Conservation (phyloP, 805 yeast species). For the Metschnikowia aberdeeniae region DNA sequence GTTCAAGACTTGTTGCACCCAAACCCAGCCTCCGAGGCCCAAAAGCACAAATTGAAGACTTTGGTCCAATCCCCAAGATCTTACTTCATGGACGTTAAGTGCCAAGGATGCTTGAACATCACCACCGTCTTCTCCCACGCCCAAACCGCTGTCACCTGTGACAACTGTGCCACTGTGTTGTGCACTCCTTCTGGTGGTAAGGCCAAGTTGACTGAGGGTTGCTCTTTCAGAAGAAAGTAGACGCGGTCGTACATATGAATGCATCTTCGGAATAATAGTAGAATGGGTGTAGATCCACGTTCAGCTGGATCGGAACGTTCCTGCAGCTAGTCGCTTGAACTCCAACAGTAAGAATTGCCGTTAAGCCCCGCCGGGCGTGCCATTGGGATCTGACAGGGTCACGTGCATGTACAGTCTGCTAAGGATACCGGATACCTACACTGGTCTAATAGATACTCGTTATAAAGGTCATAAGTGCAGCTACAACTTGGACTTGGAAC, state of each 20-base stretch:
- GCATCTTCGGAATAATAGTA: no score
- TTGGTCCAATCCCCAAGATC: conserved; percentile 41
- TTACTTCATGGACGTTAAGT: conserved; percentile 41
- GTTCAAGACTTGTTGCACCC: conserved; percentile 44
- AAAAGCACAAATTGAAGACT: conserved; percentile 36
- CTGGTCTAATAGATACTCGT: no score
- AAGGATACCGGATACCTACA: no score
- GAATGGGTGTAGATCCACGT: no score
- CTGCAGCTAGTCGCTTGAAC: no score
- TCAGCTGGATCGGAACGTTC: no score
- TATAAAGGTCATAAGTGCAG: neutral
- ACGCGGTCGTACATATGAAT: conserved; percentile 3
- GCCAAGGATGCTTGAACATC: conserved; percentile 41
- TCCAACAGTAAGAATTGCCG: no score
- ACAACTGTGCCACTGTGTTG: conserved; percentile 37
- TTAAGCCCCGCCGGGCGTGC: no score
- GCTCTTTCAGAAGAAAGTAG: conserved; percentile 40
- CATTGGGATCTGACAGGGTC: no score
- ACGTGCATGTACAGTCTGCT: no score
- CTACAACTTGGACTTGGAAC: conserved; percentile 17
- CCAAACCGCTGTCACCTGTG: conserved; percentile 41
- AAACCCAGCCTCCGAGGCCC: conserved; percentile 35
- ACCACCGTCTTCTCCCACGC: conserved; percentile 42
- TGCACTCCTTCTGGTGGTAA: conserved; percentile 43
- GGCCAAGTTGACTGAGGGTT: conserved; percentile 42